Conservation (phyloP, 768 basidiomycete genomes). For the Leccinum subtestaceum region DNA sequence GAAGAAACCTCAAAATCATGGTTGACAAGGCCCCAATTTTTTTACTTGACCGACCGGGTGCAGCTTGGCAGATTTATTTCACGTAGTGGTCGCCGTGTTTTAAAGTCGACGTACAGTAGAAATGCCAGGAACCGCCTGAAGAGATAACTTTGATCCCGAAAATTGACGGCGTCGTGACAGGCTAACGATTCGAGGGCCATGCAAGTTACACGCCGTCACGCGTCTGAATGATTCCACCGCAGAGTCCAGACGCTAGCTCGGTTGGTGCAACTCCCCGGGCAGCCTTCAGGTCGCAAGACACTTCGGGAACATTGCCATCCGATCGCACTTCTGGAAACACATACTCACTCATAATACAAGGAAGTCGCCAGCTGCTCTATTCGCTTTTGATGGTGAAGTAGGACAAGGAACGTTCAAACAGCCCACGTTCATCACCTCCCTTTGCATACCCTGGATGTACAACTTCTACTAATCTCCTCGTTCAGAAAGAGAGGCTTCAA, state of each 20-base stretch:
- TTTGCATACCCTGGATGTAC: slow-evolving; percentile 34
- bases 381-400: slow-evolving; percentile 23
- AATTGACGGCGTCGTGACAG: no score
- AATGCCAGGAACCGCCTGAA: no score
- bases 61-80: no score
- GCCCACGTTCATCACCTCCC: slow-evolving; percentile 32
- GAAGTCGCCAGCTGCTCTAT: slow-evolving; percentile 20
- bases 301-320: slow-evolving; percentile 26
- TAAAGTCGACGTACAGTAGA: no score
- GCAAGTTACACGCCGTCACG: no score
- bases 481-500: slow-evolving; percentile 29
- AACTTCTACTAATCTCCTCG: slow-evolving; percentile 28
- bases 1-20: no score
- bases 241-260: slow-evolving; percentile 26
- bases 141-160: no score
- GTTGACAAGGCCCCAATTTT: no score
- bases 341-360: slow-evolving; percentile 24
- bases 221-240: no score
- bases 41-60: no score
- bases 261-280: slow-evolving; percentile 37
- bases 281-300: slow-evolving; percentile 29
- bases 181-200: no score
- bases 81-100: no score
- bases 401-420: slow-evolving; percentile 35
- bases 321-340: slow-evolving; percentile 23